Evolutionary conservation across 306 rosid species (phyloP).

Genomic region (Alnus glutinosa): DNA sequence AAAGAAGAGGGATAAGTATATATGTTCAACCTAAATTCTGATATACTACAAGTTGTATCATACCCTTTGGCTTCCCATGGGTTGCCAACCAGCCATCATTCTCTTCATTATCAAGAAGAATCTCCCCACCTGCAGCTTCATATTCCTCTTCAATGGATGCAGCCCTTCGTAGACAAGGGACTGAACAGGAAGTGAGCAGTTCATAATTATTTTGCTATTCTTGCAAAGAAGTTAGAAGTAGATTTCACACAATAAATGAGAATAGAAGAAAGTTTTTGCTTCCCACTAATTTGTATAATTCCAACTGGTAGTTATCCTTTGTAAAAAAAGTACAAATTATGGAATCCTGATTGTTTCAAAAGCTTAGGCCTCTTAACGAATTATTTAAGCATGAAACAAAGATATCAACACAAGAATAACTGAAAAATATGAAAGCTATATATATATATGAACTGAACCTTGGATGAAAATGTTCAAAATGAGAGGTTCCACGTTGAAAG

Average conservation of each 20-base stretch:
- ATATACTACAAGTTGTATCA: conserved; percentile 7
- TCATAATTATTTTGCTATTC: background rate
- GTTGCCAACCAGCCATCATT: conserved; percentile 98
- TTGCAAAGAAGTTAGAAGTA: background rate
- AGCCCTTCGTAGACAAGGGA: conserved; percentile 93
- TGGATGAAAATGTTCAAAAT: no score
- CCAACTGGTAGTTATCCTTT: background rate
- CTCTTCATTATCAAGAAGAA: conserved; percentile 88
- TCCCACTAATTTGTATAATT: background rate
- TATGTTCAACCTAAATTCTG: conserved; percentile 8
- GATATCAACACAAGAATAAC: no score
- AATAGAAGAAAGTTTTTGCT: background rate
- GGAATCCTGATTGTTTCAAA: no score
- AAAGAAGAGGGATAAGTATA: conserved; percentile 22
- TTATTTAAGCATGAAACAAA: no score
- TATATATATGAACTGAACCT: no score
- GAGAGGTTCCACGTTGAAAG: no score
- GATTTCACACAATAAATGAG: background rate
- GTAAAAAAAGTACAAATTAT: no score
- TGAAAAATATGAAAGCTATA: no score
- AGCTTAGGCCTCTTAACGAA: no score
- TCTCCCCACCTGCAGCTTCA: conserved; percentile 95
- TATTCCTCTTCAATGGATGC: conserved; percentile 93
- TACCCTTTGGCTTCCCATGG: conserved; percentile 93
- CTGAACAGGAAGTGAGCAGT: conserved; percentile 38